Conservation (phyloP, 75 land plant genomes). For the Ceratopteris richardii region DNA sequence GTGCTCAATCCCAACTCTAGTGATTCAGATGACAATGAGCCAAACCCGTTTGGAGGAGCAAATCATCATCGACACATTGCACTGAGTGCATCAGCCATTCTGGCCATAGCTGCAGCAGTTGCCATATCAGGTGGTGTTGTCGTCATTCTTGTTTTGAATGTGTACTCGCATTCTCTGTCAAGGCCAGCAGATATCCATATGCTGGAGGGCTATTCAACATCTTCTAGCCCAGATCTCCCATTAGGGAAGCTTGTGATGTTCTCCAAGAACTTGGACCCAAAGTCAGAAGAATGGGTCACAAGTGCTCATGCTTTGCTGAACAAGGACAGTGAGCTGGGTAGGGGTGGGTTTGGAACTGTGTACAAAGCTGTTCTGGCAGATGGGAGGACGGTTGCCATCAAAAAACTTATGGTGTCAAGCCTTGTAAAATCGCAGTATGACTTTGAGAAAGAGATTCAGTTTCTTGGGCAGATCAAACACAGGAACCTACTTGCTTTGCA, state of each 20-base stretch:
- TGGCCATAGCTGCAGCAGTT: constrained; percentile 89
- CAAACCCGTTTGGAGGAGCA: background rate
- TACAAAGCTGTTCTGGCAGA: constrained; percentile 64
- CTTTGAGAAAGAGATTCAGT: constrained; percentile 76
- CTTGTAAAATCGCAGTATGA: constrained; percentile 77
- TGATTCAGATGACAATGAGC: constrained; percentile 4
- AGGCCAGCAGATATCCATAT: constrained; percentile 26
- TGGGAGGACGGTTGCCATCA: constrained; percentile 80
- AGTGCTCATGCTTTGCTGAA: constrained; percentile 71
- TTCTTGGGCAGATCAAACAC: constrained; percentile 59
- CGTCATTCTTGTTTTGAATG: constrained; percentile 60
- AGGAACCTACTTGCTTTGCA: constrained; percentile 63
- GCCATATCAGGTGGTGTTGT: constrained; percentile 70
- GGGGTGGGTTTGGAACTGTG: constrained; percentile 93
- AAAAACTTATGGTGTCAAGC: constrained; percentile 75
- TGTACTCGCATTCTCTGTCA: constrained; percentile 47
- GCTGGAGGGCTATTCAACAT: constrained; percentile 20
- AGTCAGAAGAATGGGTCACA: constrained; percentile 60
- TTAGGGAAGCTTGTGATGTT: constrained; percentile 89
- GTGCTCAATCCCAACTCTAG: constrained; percentile 80
- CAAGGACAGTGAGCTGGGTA: constrained; percentile 84
- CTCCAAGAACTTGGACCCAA: constrained; percentile 12
- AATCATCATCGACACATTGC: constrained; percentile 35
- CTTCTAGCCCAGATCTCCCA: background rate
- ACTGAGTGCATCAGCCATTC: constrained; percentile 74